phyloP scores from a whole-genome alignment of 768 basidiomycete genomes.

The Tulasnella sp. region DNA sequence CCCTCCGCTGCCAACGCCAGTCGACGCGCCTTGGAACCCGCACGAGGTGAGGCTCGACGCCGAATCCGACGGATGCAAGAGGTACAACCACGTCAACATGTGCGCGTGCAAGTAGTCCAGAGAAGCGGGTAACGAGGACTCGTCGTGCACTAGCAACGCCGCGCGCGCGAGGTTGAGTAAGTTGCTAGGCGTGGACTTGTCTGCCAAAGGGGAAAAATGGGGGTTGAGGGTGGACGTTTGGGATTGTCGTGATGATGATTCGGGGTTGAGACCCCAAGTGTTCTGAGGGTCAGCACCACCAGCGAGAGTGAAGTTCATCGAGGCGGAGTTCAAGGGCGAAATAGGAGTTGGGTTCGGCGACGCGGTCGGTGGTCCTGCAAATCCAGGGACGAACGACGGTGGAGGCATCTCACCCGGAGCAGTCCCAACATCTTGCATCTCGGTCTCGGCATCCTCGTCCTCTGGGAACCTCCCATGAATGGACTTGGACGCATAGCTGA shows the following conservation, averaged over 20 bases:
- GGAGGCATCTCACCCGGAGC: not conserved
- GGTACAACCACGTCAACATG: slow-evolving; percentile 17
- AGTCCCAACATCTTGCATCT: not conserved
- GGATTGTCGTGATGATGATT: not conserved
- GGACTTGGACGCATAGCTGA: slow-evolving; percentile 5
- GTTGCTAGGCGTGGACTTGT: not conserved
- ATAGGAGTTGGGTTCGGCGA: not conserved
- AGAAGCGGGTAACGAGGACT: not conserved
- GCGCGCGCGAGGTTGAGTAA: slow-evolving; percentile 4
- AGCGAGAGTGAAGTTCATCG: not conserved
- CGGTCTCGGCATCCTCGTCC: not conserved
- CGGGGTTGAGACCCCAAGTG: not conserved
- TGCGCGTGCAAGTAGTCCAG: slow-evolving; percentile 12
- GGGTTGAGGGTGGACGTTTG: not conserved
- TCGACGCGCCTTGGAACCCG: slow-evolving; percentile 23
- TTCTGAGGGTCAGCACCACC: too few species aligned
- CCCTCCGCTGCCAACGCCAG: slow-evolving; percentile 22
- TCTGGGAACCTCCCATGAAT: slow-evolving; percentile 8
- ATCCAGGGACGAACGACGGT: not conserved
- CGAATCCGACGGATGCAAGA: slow-evolving; percentile 1
- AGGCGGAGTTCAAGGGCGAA: not conserved
- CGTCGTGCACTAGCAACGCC: not conserved
- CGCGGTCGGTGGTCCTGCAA: not conserved
- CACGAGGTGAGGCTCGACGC: slow-evolving; percentile 25
- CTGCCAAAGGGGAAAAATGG: not conserved